These are phyloP conservation scores for Monascus ruber DNA, from an alignment of 2,329 filamentous ascomycete species.

Conservation along the genomic window DNA sequence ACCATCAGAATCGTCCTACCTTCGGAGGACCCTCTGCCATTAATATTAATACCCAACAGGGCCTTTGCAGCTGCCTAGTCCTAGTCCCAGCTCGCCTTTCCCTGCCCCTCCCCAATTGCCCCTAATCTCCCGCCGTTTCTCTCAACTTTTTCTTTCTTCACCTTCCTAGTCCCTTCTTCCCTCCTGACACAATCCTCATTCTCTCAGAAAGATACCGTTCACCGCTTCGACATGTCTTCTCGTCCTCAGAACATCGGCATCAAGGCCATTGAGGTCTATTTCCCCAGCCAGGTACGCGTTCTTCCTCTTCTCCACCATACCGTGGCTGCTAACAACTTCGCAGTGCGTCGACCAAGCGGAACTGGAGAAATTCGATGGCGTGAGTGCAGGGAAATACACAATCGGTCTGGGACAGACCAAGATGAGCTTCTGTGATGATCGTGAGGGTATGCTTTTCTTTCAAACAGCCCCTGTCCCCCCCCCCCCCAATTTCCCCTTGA, in stretches of 20 bases:
- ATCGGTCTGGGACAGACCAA: constrained; percentile 84
- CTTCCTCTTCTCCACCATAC: not conserved
- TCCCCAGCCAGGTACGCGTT: constrained; percentile 66
- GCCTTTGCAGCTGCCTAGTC: too few species aligned
- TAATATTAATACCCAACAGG: too few species aligned
- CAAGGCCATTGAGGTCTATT: constrained; percentile 86
- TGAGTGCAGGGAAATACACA: constrained; percentile 73
- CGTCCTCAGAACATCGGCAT: constrained; percentile 83
- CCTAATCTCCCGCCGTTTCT: constrained; percentile 6
- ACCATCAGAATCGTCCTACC: too few species aligned
- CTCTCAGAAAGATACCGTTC: constrained; percentile 1
- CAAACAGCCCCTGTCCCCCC: not conserved
- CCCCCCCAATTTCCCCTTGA: not conserved
- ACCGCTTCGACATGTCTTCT: constrained; percentile 49
- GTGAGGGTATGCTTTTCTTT: constrained; percentile 52
- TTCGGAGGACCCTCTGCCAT: too few species aligned
- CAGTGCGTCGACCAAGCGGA: constrained; percentile 77
- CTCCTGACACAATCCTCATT: constrained; percentile 1
- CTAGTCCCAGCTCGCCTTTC: not conserved
- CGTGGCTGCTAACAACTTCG: constrained; percentile 8
- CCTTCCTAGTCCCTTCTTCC: constrained; percentile 1
- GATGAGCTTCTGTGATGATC: constrained; percentile 86
- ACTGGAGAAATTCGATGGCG: constrained; percentile 78
- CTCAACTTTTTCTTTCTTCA: constrained; percentile 3
- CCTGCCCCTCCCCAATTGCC: constrained; percentile 1